Base-by-base conservation (phyloP, 2,329 filamentous ascomycete species). In the Chaetomiaceae sp. region DNA sequence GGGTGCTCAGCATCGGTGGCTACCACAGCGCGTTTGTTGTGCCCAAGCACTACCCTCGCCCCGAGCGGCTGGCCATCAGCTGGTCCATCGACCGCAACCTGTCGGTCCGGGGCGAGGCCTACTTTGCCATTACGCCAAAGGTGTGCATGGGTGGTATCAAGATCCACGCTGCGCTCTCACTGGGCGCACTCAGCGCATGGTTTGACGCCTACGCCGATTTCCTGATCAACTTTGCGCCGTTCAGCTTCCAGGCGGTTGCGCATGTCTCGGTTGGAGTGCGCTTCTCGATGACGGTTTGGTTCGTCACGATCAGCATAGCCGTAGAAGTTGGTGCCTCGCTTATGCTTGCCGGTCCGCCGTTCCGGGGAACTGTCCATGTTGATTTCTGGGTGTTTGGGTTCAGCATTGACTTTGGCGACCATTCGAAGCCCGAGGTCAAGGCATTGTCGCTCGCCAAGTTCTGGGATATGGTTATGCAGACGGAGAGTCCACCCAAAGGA, bases 41-140 rank as follows among this genome's bases (percentile, higher is more conserved):
- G 0, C 74, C 73, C 0, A 11, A 40, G 0, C 57, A 64, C 5
- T 78, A 71, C 44, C 73, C 74, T 0, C 61, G 60, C 1, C 69
- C 71, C 0, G 63, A 65, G 2, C 64, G 73, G 0, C 62, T 76
- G 0, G 68, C 61, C 6, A 73, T 75, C 42, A 63, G 56, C 51
- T 75, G 71, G 69, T 48, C 53, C 1, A 52, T 71, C 8, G 64
- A 64, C 10, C 46, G 46, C 3, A 53, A 49, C 1, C 53, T 76
- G 27, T 62, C 51, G 3, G 68, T 77, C 47, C 56, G 56, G 3
- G 74, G 74, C 1, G 57, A 73, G 45, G 69, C 72, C 1, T 76
- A 75, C 62, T 75, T 75, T 46, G 73, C 73, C 21, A 69, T 77
- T 29, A 76, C 73, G 0, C 72, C 74, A 5, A 73, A 73, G 46